Conservation (phyloP, 805 yeast genomes). For the Blastobotrys parvus region DNA sequence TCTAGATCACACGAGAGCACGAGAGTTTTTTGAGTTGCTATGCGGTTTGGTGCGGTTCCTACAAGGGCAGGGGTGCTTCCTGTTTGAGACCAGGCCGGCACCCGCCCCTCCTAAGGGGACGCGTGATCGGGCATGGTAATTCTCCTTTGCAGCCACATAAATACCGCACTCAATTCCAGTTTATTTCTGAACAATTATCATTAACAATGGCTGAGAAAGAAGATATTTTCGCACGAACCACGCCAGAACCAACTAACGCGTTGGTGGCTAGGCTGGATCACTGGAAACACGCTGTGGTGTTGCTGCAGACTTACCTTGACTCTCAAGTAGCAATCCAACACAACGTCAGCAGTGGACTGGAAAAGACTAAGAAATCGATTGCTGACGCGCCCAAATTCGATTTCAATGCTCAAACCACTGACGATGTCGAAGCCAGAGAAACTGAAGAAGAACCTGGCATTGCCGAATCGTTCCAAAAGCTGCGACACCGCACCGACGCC, state of each 20-base stretch:
- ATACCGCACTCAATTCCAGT: background rate
- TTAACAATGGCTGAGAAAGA: background rate
- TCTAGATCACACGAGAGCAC: too few relatives aligned
- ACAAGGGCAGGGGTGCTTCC: too few relatives aligned
- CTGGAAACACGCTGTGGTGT: constrained; percentile 29
- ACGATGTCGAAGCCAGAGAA: background rate
- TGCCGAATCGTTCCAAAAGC: constrained; percentile 27
- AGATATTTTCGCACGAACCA: constrained; percentile 9
- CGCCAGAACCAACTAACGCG: constrained; percentile 31
- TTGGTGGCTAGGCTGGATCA: constrained; percentile 31
- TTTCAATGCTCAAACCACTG: constrained; percentile 5
- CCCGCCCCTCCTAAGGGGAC: too few relatives aligned
- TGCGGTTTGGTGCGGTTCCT: too few relatives aligned
- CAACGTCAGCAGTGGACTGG: constrained; percentile 24
- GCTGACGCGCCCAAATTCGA: constrained; percentile 30
- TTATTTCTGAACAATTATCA: too few relatives aligned
- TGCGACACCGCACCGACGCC: constrained; percentile 27
- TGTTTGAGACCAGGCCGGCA: too few relatives aligned
- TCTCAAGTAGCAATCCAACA: constrained; percentile 25
- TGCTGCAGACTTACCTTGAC: constrained; percentile 26
- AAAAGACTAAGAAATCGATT: constrained; percentile 28
- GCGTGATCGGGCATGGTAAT: too few relatives aligned
- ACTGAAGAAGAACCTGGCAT: constrained; percentile 20
- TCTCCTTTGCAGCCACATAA: too few relatives aligned
- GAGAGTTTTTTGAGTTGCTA: too few relatives aligned